A percentile compares a stretch with the other conserved stretches of the same genome.
Conservation (phyloP, 2,329 filamentous ascomycete genomes). For the Fusarium chuoi region DNA sequence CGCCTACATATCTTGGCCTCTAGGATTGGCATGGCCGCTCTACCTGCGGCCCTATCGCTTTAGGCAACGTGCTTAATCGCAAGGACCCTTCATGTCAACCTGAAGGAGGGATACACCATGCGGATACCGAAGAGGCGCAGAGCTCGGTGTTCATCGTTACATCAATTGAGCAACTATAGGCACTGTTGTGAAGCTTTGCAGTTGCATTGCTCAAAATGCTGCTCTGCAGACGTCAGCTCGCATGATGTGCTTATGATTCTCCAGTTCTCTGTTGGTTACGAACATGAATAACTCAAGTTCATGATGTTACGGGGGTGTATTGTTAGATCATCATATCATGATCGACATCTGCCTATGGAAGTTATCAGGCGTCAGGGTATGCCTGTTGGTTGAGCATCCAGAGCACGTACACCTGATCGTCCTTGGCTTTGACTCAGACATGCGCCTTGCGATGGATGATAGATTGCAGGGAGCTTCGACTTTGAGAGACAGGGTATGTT, state of each 20-base stretch:
- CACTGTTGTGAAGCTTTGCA: conserved; percentile 6
- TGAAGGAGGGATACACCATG: not conserved
- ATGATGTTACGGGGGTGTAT: not conserved
- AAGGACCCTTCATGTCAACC: not conserved
- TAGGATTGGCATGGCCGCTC: not conserved
- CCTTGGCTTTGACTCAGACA: conserved; percentile 9
- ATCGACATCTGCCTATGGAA: conserved; percentile 19
- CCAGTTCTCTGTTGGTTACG: not conserved
- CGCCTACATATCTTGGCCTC: not conserved
- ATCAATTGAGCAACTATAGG: not conserved
- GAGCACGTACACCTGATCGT: not conserved
- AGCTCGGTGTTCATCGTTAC: not conserved
- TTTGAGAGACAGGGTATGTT: conserved; percentile 2
- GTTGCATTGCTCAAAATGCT: not conserved
- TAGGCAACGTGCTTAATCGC: conserved; percentile 6
- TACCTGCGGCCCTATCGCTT: conserved; percentile 5
- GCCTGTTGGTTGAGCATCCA: conserved; percentile 16
- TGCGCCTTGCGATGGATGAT: conserved; percentile 10
- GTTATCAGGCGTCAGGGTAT: not conserved
- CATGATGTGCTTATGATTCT: conserved; percentile 12
- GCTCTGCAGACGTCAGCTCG: conserved; percentile 20
- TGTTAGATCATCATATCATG: conserved; percentile 20
- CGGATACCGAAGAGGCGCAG: not conserved
- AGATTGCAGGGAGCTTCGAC: conserved; percentile 15
- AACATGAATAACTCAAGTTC: not conserved